These are phyloP conservation scores for Racocetra persica DNA, from an alignment of 371 early-diverging fungal genomes.

Conservation along the genomic window DNA sequence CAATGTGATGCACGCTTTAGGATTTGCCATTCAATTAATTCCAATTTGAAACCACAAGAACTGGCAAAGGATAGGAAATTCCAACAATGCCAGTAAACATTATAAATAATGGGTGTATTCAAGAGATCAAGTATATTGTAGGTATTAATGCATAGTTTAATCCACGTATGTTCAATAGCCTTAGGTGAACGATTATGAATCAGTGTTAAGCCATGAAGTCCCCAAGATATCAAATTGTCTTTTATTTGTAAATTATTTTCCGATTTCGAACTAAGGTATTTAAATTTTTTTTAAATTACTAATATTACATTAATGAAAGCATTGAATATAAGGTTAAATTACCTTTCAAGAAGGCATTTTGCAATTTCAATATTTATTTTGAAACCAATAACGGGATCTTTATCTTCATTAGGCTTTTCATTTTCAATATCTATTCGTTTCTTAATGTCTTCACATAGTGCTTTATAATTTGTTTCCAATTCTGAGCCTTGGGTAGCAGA, in stretches of 20 bases:
- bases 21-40: neutral
- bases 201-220: slow-evolving; percentile 1
- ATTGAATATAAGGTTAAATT: neutral
- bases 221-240: slow-evolving; percentile 10
- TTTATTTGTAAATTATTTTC: neutral
- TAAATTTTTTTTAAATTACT: too few relatives aligned
- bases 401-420: neutral
- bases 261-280: neutral
- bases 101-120: neutral
- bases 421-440: neutral
- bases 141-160: neutral
- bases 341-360: slow-evolving; percentile 11
- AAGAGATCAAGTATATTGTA: slow-evolving; percentile 12
- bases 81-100: slow-evolving; percentile 10
- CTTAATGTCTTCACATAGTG: neutral
- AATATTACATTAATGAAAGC: too few relatives aligned
- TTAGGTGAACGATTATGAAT: slow-evolving; percentile 6
- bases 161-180: neutral
- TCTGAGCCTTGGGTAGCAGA: neutral
- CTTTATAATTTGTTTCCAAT: neutral
- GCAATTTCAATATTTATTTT: slow-evolving; percentile 19
- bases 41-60: slow-evolving; percentile 6
- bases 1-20: neutral
- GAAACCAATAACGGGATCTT: neutral
- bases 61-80: neutral